phyloP scores from a whole-genome alignment of 208 protist species.

The Leptomonas seymouri region DNA sequence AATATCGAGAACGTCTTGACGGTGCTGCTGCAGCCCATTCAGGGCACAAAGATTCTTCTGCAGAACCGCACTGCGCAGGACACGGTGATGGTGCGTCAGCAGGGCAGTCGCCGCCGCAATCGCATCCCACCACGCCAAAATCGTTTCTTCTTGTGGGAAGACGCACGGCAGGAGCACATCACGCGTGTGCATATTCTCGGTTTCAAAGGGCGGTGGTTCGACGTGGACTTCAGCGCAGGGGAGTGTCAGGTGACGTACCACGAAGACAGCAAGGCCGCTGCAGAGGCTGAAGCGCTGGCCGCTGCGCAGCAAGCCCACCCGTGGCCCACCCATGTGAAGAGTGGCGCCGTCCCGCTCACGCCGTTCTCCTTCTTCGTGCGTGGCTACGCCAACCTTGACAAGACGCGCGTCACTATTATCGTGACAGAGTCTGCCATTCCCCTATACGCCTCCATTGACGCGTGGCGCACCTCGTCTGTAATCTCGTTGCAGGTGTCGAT shows the following conservation, averaged over 20 bases:
- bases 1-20: slow-evolving; percentile 61
- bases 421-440: slow-evolving; percentile 57
- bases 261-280: slow-evolving; percentile 25
- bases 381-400: slow-evolving; percentile 64
- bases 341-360: slow-evolving; percentile 8
- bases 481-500: slow-evolving; percentile 46
- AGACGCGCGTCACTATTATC: slow-evolving; percentile 60
- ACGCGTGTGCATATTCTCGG: slow-evolving; percentile 67
- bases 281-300: slow-evolving; percentile 22
- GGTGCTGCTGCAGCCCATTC: slow-evolving; percentile 56
- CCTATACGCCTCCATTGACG: slow-evolving; percentile 45
- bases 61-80: slow-evolving; percentile 63
- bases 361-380: slow-evolving; percentile 55
- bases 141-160: slow-evolving; percentile 83
- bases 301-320: slow-evolving; percentile 27
- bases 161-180: slow-evolving; percentile 53
- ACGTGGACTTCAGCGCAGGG: slow-evolving; percentile 77
- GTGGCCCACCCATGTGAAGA: slow-evolving; percentile 22
- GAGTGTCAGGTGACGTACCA: slow-evolving; percentile 58
- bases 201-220: slow-evolving; percentile 73
- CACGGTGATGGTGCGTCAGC: slow-evolving; percentile 69
- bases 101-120: slow-evolving; percentile 59
- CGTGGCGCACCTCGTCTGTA: slow-evolving; percentile 45
- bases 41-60: slow-evolving; percentile 67
- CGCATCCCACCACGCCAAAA: slow-evolving; percentile 68